Evolutionary conservation across 2,329 filamentous ascomycete genomes (phyloP), one percentile per base, ranked within the genome.

Genomic region (Paecilomyces variotii): DNA sequence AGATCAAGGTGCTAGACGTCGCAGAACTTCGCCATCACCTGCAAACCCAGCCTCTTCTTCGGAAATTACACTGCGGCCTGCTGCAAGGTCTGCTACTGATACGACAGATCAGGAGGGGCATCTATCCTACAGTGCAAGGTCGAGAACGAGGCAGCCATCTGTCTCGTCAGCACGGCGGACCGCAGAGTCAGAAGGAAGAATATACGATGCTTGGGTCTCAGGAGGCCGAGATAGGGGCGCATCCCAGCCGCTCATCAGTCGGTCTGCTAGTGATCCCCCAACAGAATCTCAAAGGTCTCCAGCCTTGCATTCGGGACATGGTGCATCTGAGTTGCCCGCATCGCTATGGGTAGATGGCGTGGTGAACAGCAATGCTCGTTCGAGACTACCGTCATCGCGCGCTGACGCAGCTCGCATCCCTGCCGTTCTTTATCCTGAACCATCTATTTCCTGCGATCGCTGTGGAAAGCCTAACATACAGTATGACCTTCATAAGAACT

Each of bases 401-500:
- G 67, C 68, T 14, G 69, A 70, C 49, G 62, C 57, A 24, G 60
- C 75, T 55, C 58, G 62, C 1, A 57, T 64, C 35, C 53, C 66
- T 4, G 60, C 60, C 12, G 50, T 65, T 2, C 74, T 84, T 1
- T 90, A 83, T 62, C 72, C 78, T 0, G 90, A 95, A 67, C 90
- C 91, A 0, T 85, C 84, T 1, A 84, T 96, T 55, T 80, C 79
- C 7, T 97, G 93, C 70, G 82, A 85, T 39, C 79, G 84, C 9
- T 97, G 93, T 70, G 76, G 79, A 24, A 87, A 82, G 62, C 67
- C 79, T 4, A 83, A 91, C 60, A 92, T 97, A 39, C 88, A 96
- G 70, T 91, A 96, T 65, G 85, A 90, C 7, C 76, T 96, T 1
- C 90, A 97, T 72, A 96, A 93, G 74, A 89, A 89, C 69, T 97